phyloP scores from a whole-genome alignment of 208 protist species.

The Leishmania arabica region DNA sequence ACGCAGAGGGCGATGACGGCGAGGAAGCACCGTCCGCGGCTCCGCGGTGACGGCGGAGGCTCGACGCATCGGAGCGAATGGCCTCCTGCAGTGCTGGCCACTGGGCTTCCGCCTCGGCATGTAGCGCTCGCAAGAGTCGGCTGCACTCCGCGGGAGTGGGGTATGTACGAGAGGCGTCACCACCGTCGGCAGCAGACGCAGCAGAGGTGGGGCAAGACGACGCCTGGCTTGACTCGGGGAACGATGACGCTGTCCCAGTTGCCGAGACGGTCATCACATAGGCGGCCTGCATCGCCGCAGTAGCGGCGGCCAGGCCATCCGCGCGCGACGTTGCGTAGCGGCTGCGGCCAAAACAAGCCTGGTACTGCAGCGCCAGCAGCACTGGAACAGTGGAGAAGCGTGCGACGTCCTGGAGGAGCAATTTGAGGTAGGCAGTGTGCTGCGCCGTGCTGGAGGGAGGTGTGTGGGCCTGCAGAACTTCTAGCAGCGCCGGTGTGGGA shows the following conservation, averaged over 20 bases:
- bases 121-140: conserved; percentile 3
- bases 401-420: conserved; percentile 33
- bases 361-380: conserved; percentile 44
- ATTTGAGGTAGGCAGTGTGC: conserved; percentile 35
- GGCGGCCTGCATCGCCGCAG: conserved; percentile 16
- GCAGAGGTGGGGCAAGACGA: not conserved
- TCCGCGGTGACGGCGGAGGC: not conserved
- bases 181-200: not conserved
- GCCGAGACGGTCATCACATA: conserved; percentile 18
- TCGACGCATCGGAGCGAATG: conserved; percentile 8
- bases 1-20: not conserved
- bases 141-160: not conserved
- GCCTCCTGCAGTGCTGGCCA: conserved; percentile 5
- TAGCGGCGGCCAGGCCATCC: conserved; percentile 2
- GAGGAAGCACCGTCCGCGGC: not conserved
- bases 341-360: conserved; percentile 18
- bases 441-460: conserved; percentile 24
- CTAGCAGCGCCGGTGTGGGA: conserved; percentile 39
- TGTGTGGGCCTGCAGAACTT: conserved; percentile 47
- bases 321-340: conserved; percentile 22
- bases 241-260: not conserved
- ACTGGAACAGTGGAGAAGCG: conserved; percentile 34
- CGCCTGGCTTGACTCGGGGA: not conserved
- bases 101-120: conserved; percentile 3
- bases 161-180: not conserved